Percentiles rank a stretch among this genome's conserved stretches.
Evolutionary conservation across 75 land plant genomes (phyloP).

Genomic region (Cupressus sempervirens): DNA sequence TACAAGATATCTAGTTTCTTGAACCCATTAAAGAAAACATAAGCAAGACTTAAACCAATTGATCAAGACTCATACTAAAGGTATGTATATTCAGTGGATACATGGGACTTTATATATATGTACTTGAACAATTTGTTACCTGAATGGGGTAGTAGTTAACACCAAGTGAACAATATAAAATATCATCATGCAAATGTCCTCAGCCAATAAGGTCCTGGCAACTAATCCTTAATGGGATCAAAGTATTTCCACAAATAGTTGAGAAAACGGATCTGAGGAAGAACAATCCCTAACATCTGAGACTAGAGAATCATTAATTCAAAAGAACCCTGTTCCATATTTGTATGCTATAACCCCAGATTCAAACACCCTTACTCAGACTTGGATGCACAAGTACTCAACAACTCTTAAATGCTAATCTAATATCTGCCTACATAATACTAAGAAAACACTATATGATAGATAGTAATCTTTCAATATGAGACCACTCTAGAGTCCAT

Average conservation of each 20-base stretch:
- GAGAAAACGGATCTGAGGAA: not conserved
- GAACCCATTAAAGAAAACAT: not conserved
- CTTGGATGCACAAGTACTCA: too few relatives aligned
- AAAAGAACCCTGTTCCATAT: not conserved
- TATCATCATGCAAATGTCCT: not conserved
- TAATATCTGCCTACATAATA: not conserved
- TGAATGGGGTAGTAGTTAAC: not conserved
- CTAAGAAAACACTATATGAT: not conserved
- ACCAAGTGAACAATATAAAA: not conserved
- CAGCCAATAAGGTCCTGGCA: not conserved
- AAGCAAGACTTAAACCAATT: not conserved
- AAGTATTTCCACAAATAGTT: not conserved
- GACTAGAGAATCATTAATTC: not conserved
- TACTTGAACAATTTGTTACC: not conserved
- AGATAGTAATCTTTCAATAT: not conserved
- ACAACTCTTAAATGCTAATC: not conserved
- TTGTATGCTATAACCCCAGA: not conserved
- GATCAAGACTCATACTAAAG: not conserved
- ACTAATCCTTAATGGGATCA: not conserved
- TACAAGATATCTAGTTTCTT: not conserved
- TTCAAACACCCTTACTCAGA: too few relatives aligned
- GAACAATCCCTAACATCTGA: not conserved
- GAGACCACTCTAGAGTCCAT: not conserved
- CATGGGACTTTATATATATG: not conserved
- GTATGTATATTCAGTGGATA: not conserved